These are phyloP conservation scores for Myriosclerotinia duriaeana DNA, from an alignment of 2,329 filamentous ascomycete species.

Conservation along the genomic window DNA sequence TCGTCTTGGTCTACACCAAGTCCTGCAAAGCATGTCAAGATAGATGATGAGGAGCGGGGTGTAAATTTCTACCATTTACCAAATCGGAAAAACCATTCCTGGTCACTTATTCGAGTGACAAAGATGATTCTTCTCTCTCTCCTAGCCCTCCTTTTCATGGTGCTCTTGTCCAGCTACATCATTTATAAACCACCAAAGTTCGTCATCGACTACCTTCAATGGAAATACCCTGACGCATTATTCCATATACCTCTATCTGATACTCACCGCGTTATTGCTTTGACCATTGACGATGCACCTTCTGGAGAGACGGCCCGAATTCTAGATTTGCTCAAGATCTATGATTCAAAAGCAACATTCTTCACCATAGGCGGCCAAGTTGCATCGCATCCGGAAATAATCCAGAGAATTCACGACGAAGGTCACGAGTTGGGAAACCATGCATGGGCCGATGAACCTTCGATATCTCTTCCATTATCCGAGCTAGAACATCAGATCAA, in stretches of 20 bases:
- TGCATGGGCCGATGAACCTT: constrained; percentile 83
- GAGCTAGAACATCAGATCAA: constrained; percentile 63
- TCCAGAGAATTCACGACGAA: constrained; percentile 57
- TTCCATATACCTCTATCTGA: constrained; percentile 64
- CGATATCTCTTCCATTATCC: constrained; percentile 57
- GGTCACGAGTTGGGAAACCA: constrained; percentile 82
- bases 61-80: not conserved
- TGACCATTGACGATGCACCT: constrained; percentile 86
- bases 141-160: constrained; percentile 28
- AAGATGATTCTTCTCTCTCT: constrained; percentile 33
- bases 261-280: constrained; percentile 65
- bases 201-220: constrained; percentile 68
- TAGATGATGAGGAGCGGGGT: constrained; percentile 38
- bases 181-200: constrained; percentile 79
- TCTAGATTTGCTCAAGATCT: constrained; percentile 61
- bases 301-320: constrained; percentile 71
- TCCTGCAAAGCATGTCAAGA: constrained; percentile 37
- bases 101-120: not conserved
- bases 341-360: constrained; percentile 76
- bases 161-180: constrained; percentile 56
- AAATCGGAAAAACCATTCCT: not conserved
- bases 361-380: constrained; percentile 85
- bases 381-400: constrained; percentile 51
- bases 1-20: constrained; percentile 3
- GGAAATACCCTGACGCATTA: constrained; percentile 74